Conservation (phyloP, 805 yeast species). For the Wickerhamiella dianesei region DNA sequence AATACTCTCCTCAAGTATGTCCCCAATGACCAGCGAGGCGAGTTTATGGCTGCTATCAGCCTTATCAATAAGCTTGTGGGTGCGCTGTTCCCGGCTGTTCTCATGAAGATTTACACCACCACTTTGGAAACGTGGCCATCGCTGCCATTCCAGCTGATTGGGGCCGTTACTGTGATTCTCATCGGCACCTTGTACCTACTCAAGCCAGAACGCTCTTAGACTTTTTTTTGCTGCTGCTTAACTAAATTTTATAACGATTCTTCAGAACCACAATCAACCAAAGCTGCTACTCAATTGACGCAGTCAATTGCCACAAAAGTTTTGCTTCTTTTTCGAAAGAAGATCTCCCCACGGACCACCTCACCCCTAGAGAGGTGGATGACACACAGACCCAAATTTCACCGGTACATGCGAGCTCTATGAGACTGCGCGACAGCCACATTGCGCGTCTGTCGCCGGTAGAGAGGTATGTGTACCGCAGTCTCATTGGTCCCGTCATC, state of each 20-base stretch:
- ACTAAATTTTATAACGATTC: too few relatives aligned
- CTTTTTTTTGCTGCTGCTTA: too few relatives aligned
- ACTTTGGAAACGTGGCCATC: slow-evolving; percentile 5
- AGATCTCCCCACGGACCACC: neutral
- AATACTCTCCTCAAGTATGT: slow-evolving; percentile 14
- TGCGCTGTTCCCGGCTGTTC: slow-evolving; percentile 9
- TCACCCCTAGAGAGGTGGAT: neutral
- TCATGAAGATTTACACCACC: slow-evolving; percentile 8
- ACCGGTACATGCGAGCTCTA: neutral
- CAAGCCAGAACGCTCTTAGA: neutral
- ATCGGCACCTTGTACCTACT: slow-evolving; percentile 1
- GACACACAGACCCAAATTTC: neutral
- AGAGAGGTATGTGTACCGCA: slow-evolving; percentile 8
- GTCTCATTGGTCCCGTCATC: slow-evolving; percentile 5
- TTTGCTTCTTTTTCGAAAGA: too few relatives aligned
- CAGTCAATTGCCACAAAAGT: too few relatives aligned
- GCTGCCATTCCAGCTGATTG: slow-evolving; percentile 5
- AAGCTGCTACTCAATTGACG: too few relatives aligned
- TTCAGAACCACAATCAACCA: too few relatives aligned
- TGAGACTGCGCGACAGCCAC: slow-evolving; percentile 12
- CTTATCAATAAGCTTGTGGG: slow-evolving; percentile 9
- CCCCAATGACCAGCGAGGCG: slow-evolving; percentile 1
- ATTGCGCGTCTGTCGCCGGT: slow-evolving; percentile 7
- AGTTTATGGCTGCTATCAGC: slow-evolving; percentile 5
- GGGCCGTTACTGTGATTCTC: neutral